Base-by-base conservation (phyloP, 371 early-diverging fungal species). In the Haplosporangium sp. region DNA sequence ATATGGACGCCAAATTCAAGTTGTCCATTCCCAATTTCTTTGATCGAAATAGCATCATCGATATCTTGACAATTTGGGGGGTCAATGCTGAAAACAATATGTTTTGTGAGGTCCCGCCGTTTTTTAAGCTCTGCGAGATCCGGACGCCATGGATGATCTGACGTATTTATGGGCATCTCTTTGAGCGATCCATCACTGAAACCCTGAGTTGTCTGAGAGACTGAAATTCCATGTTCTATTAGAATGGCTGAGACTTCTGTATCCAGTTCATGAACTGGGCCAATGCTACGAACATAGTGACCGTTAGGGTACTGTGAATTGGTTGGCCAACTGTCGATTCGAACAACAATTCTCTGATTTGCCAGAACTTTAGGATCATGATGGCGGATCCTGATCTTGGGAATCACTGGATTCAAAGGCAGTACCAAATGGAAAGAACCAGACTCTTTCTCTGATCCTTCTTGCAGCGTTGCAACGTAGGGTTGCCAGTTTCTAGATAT, bases 1-100 rank as follows among this genome's bases (percentile, higher is more conserved):
- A 99, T 99, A 81, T 99, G 98, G 50, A 97, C 96, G 17, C 96
- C 97, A 19, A 98, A 86, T 70, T 96, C 95, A 34, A 90, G 82
- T 4, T 72, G 79, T 27, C 89, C 89, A 59, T 90, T 72, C 2
- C 77, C 77, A 5, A 89, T 72, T 39, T 91, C 86, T 40, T 87
- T 85, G 67, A 92, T 76, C 45, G 96, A 96, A 37, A 99, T 82
- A 5, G 99, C 99, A 84, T 99, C 99, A 79, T 97, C 97, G 69
- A 97, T 96, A 85, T 97, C 97, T 83, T 94, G 92, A 85, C 97
- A 95, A 63, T 95, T 95, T 11, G 88, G 90, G n/a, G 97, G 97
- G 85, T 97, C 97, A 69, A 97, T 96, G 69, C 94, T 92, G 69
- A 87, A 87, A 0, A 93, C 55, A 17, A 13, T 68, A 10, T 86